These are phyloP conservation scores for Saccharomyces cerevisiae DNA, from an alignment of 805 yeast species.

Conservation along the genomic window DNA sequence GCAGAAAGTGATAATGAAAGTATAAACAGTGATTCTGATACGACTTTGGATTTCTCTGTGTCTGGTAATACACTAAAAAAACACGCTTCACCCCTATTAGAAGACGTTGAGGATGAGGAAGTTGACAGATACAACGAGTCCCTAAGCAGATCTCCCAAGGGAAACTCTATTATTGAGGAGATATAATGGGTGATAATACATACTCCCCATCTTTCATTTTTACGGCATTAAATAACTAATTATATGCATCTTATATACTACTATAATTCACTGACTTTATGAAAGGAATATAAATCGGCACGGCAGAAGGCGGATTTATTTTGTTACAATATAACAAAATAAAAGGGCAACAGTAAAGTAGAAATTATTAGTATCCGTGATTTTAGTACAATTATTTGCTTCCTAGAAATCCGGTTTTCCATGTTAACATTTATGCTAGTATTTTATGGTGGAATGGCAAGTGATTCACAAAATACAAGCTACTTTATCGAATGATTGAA, in stretches of 20 bases:
- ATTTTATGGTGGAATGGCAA: no score
- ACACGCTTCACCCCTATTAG: constrained; percentile 18
- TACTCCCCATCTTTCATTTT: no score
- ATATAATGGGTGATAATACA: constrained; percentile 3
- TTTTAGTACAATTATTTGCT: no score
- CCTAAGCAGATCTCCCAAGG: constrained; percentile 17
- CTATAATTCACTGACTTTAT: background rate
- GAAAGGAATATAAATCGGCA: background rate
- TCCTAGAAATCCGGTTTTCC: no score
- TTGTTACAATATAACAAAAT: no score
- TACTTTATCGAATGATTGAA: no score
- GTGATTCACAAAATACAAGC: no score
- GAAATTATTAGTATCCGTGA: no score
- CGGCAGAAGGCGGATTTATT: no score
- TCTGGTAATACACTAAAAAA: background rate
- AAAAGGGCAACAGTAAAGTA: no score
- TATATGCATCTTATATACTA: background rate
- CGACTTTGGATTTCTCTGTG: background rate
- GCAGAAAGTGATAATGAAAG: background rate
- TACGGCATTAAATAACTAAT: background rate
- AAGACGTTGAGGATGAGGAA: constrained; percentile 31
- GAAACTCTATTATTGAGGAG: constrained; percentile 25
- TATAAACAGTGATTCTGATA: background rate
- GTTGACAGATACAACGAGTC: constrained; percentile 21
- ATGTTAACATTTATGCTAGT: no score